Conservation (phyloP, 495 filamentous ascomycete genomes). For the Penicillium cosmopolitanum region DNA sequence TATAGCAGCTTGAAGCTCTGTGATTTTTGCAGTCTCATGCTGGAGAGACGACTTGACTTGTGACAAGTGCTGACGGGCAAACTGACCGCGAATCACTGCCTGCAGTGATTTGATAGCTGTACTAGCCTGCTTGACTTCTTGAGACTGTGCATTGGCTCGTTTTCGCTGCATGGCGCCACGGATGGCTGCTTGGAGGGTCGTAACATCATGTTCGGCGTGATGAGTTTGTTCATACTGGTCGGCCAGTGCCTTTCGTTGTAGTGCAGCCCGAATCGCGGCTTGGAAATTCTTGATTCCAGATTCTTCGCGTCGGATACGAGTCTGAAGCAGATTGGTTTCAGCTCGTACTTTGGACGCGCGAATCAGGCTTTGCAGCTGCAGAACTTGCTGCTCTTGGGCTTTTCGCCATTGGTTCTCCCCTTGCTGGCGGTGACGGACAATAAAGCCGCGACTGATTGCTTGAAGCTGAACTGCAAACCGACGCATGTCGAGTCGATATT, state of each 20-base stretch:
- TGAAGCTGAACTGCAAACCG: slow-evolving; percentile 76
- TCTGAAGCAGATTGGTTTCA: slow-evolving; percentile 65
- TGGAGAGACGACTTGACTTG: slow-evolving; percentile 36
- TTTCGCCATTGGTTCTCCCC: slow-evolving; percentile 69
- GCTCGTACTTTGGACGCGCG: slow-evolving; percentile 75
- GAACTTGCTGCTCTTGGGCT: slow-evolving; percentile 69
- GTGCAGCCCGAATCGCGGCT: slow-evolving; percentile 62
- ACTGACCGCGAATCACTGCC: slow-evolving; percentile 56
- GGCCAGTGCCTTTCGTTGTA: slow-evolving; percentile 52
- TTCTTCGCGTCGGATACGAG: slow-evolving; percentile 59
- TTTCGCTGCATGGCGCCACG: slow-evolving; percentile 56
- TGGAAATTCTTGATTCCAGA: slow-evolving; percentile 63
- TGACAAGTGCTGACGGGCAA: slow-evolving; percentile 46
- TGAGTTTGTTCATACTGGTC: slow-evolving; percentile 52
- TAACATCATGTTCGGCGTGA: slow-evolving; percentile 52
- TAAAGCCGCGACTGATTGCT: slow-evolving; percentile 76
- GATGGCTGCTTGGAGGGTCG: slow-evolving; percentile 72
- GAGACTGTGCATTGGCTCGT: slow-evolving; percentile 53
- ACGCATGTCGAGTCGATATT: slow-evolving; percentile 79
- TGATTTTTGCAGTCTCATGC: slow-evolving; percentile 38
- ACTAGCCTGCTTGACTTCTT: slow-evolving; percentile 42
- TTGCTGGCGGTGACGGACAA: slow-evolving; percentile 67
- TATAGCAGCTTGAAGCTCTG: slow-evolving; percentile 49
- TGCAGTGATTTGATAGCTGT: slow-evolving; percentile 39
- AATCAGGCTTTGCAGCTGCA: slow-evolving; percentile 82